phyloP scores from a whole-genome alignment of 352 stramenopile species.

The Pythium apleroticum region DNA sequence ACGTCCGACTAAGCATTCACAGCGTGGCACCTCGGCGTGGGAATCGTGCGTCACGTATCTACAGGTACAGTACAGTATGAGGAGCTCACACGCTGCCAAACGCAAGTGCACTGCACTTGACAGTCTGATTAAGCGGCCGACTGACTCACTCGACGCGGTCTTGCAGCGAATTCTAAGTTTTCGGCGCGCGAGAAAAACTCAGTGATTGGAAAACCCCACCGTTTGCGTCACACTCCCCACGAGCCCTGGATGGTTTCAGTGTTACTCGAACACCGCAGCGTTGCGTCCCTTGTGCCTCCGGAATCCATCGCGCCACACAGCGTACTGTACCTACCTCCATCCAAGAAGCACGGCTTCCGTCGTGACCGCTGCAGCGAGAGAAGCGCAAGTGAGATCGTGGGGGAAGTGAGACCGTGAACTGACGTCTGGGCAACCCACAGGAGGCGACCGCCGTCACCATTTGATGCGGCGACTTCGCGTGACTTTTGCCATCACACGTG shows the following conservation, averaged over 20 bases:
- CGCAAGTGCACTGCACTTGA: neutral
- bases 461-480: neutral
- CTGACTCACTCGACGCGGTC: too few relatives aligned
- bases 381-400: neutral
- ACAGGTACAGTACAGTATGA: neutral
- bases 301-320: too few relatives aligned
- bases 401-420: neutral
- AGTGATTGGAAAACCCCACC: slow-evolving; percentile 2
- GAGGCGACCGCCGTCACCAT: neutral
- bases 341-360: neutral
- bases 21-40: neutral
- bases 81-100: too few relatives aligned
- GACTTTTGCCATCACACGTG: neutral
- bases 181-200: slow-evolving; percentile 1
- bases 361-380: neutral
- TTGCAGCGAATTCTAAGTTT: slow-evolving; percentile 8
- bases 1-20: slow-evolving; percentile 7
- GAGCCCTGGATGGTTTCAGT: too few relatives aligned
- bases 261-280: neutral
- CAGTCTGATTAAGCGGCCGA: neutral
- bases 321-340: too few relatives aligned
- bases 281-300: too few relatives aligned
- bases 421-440: neutral
- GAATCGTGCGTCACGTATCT: neutral
- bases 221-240: neutral